Conservation (phyloP, 306 rosid species). For the Mucuna pruriens region DNA sequence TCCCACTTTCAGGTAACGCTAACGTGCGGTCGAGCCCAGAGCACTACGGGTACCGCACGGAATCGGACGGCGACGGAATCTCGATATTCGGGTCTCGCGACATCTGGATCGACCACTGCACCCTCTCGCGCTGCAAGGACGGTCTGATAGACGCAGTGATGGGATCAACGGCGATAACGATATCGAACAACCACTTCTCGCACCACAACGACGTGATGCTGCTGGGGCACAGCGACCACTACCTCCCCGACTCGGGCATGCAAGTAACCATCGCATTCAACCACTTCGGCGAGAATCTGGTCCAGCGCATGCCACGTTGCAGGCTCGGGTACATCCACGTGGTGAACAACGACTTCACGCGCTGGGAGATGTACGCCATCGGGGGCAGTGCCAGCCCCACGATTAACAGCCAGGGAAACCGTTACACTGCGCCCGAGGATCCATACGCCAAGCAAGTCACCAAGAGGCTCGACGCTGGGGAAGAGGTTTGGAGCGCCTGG, state of each 20-base stretch:
- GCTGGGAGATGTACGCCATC: constrained; percentile 94
- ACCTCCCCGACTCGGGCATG: constrained; percentile 75
- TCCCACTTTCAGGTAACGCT: constrained; percentile 46
- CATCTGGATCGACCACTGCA: constrained; percentile 91
- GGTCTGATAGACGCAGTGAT: constrained; percentile 82
- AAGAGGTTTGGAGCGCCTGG: constrained; percentile 76
- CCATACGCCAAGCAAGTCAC: constrained; percentile 77
- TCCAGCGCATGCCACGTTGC: constrained; percentile 94
- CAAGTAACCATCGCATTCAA: constrained; percentile 93
- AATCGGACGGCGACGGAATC: constrained; percentile 90
- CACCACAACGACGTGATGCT: constrained; percentile 92
- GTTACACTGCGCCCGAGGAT: constrained; percentile 67
- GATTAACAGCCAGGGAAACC: constrained; percentile 84
- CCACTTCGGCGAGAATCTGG: constrained; percentile 77
- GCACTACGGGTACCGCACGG: constrained; percentile 68
- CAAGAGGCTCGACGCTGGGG: constrained; percentile 63
- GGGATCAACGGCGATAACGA: constrained; percentile 90
- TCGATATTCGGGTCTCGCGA: constrained; percentile 72
- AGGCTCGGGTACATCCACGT: constrained; percentile 84
- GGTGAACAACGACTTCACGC: constrained; percentile 82
- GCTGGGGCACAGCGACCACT: constrained; percentile 81
- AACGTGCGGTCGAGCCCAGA: constrained; percentile 76
- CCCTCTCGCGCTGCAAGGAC: constrained; percentile 82
- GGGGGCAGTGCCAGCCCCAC: constrained; percentile 88
- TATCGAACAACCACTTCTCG: constrained; percentile 81